These are phyloP conservation scores for Citrus glauca DNA, from an alignment of 345 rosid genomes.

Conservation along the genomic window DNA sequence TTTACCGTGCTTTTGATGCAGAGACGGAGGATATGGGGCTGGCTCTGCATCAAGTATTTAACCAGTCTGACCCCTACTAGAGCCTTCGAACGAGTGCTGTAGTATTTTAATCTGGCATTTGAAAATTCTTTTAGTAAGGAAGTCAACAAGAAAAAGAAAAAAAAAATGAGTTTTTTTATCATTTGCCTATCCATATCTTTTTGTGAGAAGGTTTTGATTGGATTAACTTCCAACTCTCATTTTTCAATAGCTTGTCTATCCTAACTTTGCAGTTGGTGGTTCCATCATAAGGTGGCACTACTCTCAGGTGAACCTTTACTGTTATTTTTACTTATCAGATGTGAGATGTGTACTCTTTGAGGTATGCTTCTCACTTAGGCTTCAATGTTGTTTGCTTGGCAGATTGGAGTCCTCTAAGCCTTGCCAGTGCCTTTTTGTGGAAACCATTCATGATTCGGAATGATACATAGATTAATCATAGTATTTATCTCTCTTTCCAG, in stretches of 20 bases:
- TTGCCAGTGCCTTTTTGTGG: neutral
- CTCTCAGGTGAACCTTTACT: constrained; percentile 35
- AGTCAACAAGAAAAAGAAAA: constrained; percentile 10
- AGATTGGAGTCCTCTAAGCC: constrained; percentile 25
- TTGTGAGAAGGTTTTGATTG: constrained; percentile 21
- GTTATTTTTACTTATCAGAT: constrained; percentile 31
- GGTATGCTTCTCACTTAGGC: constrained; percentile 56
- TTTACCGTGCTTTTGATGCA: constrained; percentile 61
- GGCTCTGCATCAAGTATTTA: constrained; percentile 64
- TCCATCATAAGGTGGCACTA: constrained; percentile 34
- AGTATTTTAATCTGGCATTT: constrained; percentile 45
- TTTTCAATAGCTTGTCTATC: constrained; percentile 29
- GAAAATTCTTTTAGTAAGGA: constrained; percentile 46
- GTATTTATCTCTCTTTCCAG: neutral
- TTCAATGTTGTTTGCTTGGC: constrained; percentile 28
- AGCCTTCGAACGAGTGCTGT: constrained; percentile 43
- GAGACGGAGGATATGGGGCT: constrained; percentile 52
- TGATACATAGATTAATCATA: neutral
- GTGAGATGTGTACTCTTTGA: constrained; percentile 59
- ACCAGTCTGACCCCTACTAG: constrained; percentile 53
- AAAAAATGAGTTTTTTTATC: constrained; percentile 10
- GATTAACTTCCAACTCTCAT: constrained; percentile 28
- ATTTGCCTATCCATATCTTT: constrained; percentile 21
- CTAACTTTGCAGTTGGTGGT: constrained; percentile 44
- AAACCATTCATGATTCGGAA: constrained; percentile 3